Conservation (phyloP, 306 rosid species). For the Quercus rubra region DNA sequence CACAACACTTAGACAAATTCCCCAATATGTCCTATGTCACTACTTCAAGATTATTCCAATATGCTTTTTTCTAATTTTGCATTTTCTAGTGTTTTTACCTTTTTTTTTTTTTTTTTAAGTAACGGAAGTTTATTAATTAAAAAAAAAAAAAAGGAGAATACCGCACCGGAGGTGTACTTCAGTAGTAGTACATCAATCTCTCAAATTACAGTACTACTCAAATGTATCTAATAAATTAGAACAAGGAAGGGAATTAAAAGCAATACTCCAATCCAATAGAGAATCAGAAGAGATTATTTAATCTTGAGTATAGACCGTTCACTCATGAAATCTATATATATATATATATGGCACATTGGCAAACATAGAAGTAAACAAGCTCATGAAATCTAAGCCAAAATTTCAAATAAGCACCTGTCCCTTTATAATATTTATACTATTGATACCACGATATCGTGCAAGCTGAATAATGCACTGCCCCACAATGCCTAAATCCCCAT, state of each 20-base stretch:
- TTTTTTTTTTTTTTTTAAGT: not conserved
- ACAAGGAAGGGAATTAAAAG: not conserved
- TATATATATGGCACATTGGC: not conserved
- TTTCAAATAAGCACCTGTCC: slow-evolving; percentile 61
- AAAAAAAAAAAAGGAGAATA: too few relatives aligned
- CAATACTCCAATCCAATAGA: not conserved
- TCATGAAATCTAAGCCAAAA: slow-evolving; percentile 9
- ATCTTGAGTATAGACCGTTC: not conserved
- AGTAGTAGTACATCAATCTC: too few relatives aligned
- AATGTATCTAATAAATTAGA: too few relatives aligned
- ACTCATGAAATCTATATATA: too few relatives aligned
- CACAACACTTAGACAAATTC: too few relatives aligned
- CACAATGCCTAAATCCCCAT: slow-evolving; percentile 94
- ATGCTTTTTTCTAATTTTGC: not conserved
- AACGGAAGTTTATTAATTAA: not conserved
- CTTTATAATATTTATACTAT: slow-evolving; percentile 66
- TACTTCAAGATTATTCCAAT: not conserved
- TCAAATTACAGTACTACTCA: too few relatives aligned
- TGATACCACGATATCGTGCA: slow-evolving; percentile 65
- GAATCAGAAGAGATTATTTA: not conserved
- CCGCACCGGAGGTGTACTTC: too few relatives aligned
- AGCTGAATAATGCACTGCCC: slow-evolving; percentile 93
- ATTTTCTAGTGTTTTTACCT: not conserved
- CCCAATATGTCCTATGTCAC: too few relatives aligned
- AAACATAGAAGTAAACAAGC: slow-evolving; percentile 14